Percentiles rank a stretch among this genome's conserved stretches.
phyloP scores from a whole-genome alignment of 1,139 yeast species.

The Blastobotrys capitulatus region DNA sequence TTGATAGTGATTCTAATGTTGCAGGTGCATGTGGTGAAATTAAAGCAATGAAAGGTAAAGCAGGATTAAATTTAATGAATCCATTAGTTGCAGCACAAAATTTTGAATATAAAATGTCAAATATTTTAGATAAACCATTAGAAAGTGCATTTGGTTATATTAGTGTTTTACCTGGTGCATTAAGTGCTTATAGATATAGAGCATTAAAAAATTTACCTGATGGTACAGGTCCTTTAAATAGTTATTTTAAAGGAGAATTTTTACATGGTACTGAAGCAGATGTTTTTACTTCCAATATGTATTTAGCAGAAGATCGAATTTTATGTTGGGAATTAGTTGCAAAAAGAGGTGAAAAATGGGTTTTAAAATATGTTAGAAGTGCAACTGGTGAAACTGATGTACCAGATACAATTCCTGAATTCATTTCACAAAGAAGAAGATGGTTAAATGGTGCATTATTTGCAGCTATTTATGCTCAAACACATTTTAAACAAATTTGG shows the following conservation, averaged over 20 bases:
- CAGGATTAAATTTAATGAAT: constrained; percentile 70
- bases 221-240: constrained; percentile 86
- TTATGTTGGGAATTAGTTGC: constrained; percentile 97
- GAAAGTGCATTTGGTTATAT: constrained; percentile 93
- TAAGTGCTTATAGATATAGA: constrained; percentile 87
- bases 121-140: constrained; percentile 88
- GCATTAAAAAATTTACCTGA: constrained; percentile 81
- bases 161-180: constrained; percentile 91
- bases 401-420: constrained; percentile 86
- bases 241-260: constrained; percentile 88
- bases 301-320: constrained; percentile 94
- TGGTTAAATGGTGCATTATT: constrained; percentile 98
- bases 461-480: constrained; percentile 85
- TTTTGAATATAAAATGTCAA: constrained; percentile 94
- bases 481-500: constrained; percentile 79
- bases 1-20: constrained; percentile 89
- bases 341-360: constrained; percentile 82
- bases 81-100: constrained; percentile 96
- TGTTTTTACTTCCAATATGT: constrained; percentile 95
- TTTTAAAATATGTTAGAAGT: constrained; percentile 82
- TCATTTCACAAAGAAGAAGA: constrained; percentile 90
- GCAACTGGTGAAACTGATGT: constrained; percentile 98
- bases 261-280: constrained; percentile 51
- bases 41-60: constrained; percentile 87
- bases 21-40: constrained; percentile 99